Evolutionary conservation across 2,329 filamentous ascomycete genomes (phyloP), one percentile per base, ranked within the genome.

Genomic region (Arthrocladium fulminans): DNA sequence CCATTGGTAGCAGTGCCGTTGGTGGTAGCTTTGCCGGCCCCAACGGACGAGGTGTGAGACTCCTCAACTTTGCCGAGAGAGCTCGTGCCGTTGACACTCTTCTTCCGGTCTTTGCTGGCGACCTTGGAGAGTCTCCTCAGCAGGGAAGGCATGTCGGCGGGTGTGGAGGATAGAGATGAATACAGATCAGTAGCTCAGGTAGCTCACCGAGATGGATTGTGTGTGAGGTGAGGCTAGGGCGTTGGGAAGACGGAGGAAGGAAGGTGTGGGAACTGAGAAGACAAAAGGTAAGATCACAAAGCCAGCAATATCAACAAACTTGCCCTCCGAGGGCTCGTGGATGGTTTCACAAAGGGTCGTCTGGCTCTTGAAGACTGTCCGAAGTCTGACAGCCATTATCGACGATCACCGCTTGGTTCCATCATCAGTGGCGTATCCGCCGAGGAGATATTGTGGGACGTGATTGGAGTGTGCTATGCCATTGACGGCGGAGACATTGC

Each of bases 21-120:
- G 6, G 7, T n/a, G 3, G 48, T 49, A 25, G 53, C 51, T n/a
- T 53, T 40, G 29, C 57, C 59, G 53, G 57, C 61, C 10, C 45
- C 43, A 23, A 35, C 19, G 13, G 48, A 25, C 22, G 54, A n/a
- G 7, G 41, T 24, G 20, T 42, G 23, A 4, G 44, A 29, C n/a
- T 57, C 56, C 25, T 58, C 49, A n/a, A 52, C 45, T 10, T 41
- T 19, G 10, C 25, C 12, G 13, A 54, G 45, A 44, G 42, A 3
- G 29, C 48, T 40, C 30, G 35, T 47, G 23, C 22, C 24, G n/a
- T 43, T 43, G 20, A 43, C 24, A 27, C 40, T 43, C 22, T 29
- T 23, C 23, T 19, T 24, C 40, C 19, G 24, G 13, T 43, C 40
- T 23, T 25, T 43, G 24, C 22, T 6, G 24, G 22, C 12, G 6